Evolutionary conservation across 73 alveolate genomes (phyloP).

Genomic region (Urostyla sp.): DNA sequence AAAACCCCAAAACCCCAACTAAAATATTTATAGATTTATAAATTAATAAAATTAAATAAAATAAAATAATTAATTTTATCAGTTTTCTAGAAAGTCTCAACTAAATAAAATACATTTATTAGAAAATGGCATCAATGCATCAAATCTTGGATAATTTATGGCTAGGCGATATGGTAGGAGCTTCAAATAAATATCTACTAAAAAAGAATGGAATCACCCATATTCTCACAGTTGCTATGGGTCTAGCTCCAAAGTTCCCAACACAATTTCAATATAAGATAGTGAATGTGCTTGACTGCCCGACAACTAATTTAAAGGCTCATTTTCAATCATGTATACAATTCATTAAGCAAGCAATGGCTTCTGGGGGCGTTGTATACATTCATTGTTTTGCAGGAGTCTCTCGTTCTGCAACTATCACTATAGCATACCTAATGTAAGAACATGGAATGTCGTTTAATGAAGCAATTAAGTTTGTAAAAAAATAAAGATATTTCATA

Average conservation of each 20-base stretch:
- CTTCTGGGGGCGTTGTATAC: conserved; percentile 81
- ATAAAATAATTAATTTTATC: neutral
- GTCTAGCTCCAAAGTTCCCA: conserved; percentile 65
- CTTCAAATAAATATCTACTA: conserved; percentile 42
- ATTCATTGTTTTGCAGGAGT: conserved; percentile 97
- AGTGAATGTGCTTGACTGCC: conserved; percentile 67
- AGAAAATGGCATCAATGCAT: conserved; percentile 42
- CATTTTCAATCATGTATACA: conserved; percentile 78
- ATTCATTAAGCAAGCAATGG: conserved; percentile 73
- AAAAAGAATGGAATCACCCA: conserved; percentile 59
- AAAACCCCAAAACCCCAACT: conserved; percentile 24
- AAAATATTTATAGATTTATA: neutral
- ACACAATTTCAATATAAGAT: conserved; percentile 62
- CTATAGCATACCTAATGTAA: conserved; percentile 91
- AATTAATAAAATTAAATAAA: too few relatives aligned
- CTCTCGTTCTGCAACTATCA: conserved; percentile 93
- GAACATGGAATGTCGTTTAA: conserved; percentile 79
- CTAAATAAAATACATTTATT: neutral
- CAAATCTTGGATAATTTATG: conserved; percentile 62
- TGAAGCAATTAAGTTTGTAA: conserved; percentile 74
- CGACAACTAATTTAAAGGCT: conserved; percentile 72
- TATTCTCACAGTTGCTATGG: conserved; percentile 67
- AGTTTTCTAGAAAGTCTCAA: conserved; percentile 4
- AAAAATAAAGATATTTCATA: conserved; percentile 57
- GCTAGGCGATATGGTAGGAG: conserved; percentile 66